Percentiles rank a stretch among this genome's conserved stretches.
Conservation (phyloP, 371 early-diverging fungal species). For the Mucor plumbeus region DNA sequence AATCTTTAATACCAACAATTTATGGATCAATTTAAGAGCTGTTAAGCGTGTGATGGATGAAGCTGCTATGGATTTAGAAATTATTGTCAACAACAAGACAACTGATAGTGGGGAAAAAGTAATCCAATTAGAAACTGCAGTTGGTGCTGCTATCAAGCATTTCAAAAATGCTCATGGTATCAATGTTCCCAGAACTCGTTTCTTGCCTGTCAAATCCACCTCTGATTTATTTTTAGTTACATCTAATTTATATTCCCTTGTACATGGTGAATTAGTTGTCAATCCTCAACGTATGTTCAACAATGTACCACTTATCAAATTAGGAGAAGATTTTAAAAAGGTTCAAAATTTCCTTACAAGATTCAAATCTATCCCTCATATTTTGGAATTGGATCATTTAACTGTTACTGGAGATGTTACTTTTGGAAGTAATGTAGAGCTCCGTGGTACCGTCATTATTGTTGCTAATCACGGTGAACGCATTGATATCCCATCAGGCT, state of each 20-base stretch:
- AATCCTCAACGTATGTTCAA: constrained; percentile 93
- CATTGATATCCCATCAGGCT: constrained; percentile 97
- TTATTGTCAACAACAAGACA: constrained; percentile 98
- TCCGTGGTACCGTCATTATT: constrained; percentile 99
- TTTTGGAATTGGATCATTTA: constrained; percentile 97
- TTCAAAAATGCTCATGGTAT: constrained; percentile 97
- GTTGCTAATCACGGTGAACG: constrained; percentile 96
- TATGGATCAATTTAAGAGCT: constrained; percentile 97
- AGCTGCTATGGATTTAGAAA: constrained; percentile 88
- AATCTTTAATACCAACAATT: constrained; percentile 99
- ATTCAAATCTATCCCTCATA: constrained; percentile 95
- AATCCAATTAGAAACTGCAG: constrained; percentile 99
- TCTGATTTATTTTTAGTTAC: constrained; percentile 98
- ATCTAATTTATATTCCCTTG: constrained; percentile 92
- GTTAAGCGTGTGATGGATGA: constrained; percentile 93
- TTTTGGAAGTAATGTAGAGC: constrained; percentile 95
- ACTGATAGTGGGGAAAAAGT: constrained; percentile 90
- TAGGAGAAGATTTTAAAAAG: constrained; percentile 99
- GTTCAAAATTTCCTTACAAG: constrained; percentile 71
- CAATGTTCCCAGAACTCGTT: constrained; percentile 97
- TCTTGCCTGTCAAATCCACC: constrained; percentile 99
- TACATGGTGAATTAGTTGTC: constrained; percentile 92
- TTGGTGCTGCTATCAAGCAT: constrained; percentile 99
- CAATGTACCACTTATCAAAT: constrained; percentile 94
- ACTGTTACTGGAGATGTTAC: constrained; percentile 99